Percentiles rank a stretch among this genome's conserved stretches.
These are phyloP conservation scores for Gillenia trifoliata DNA, from an alignment of 306 rosid genomes.

Conservation along the genomic window DNA sequence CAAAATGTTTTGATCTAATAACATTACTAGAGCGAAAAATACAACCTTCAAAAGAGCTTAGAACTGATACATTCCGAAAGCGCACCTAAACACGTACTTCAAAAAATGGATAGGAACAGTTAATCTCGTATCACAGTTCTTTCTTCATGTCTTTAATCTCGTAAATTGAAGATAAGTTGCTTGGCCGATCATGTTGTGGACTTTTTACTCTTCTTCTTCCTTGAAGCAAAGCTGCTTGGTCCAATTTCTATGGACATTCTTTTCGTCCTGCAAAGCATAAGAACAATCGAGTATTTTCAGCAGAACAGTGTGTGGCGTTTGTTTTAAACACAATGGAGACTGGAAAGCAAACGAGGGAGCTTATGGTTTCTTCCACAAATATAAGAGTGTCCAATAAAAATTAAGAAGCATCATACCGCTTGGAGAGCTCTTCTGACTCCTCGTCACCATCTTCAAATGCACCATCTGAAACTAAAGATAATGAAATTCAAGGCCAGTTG, in stretches of 20 bases:
- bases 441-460: constrained; percentile 36
- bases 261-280: constrained; percentile 52
- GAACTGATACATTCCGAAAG: background rate
- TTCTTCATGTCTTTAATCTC: background rate
- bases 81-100: background rate
- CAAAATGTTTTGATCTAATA: background rate
- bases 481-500: background rate
- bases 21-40: background rate
- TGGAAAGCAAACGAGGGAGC: background rate
- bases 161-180: constrained; percentile 1
- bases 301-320: background rate
- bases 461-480: constrained; percentile 26
- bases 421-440: constrained; percentile 63
- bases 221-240: constrained; percentile 85
- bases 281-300: background rate
- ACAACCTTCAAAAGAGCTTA: background rate
- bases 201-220: constrained; percentile 85
- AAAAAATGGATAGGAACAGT: background rate
- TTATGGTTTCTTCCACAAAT: background rate
- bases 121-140: background rate
- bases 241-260: constrained; percentile 83
- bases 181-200: constrained; percentile 18
- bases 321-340: background rate
- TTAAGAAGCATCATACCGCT: constrained; percentile 39
- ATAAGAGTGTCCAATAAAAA: background rate